Percentiles rank a stretch among this genome's conserved stretches.
Evolutionary conservation across 2,329 filamentous ascomycete species (phyloP).

Genomic region (Diplodia corticola): DNA sequence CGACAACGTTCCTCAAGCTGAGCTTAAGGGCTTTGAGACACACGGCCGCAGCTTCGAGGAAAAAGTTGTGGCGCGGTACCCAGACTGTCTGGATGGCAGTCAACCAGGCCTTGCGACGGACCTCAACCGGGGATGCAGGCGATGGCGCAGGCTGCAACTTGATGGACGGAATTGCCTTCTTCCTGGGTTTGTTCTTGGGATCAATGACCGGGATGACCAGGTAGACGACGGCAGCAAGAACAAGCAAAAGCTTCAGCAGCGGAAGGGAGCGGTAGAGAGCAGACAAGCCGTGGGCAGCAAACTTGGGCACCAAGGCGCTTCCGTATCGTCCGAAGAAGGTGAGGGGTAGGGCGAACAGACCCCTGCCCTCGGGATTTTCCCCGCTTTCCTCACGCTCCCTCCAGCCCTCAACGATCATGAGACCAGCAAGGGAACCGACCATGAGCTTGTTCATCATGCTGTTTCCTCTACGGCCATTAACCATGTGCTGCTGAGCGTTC

Average conservation of each 20-base stretch:
- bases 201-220: conserved; percentile 58
- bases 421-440: conserved; percentile 85
- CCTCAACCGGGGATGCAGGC: conserved; percentile 77
- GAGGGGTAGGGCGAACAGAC: conserved; percentile 46
- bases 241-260: conserved; percentile 52
- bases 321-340: conserved; percentile 35
- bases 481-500: conserved; percentile 33
- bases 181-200: conserved; percentile 58
- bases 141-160: conserved; percentile 61
- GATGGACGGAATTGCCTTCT: conserved; percentile 44
- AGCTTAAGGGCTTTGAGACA: conserved; percentile 80
- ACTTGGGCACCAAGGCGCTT: conserved; percentile 31
- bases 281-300: conserved; percentile 26
- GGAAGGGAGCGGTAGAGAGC: conserved; percentile 35
- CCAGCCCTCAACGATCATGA: conserved; percentile 82
- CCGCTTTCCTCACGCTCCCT: conserved; percentile 62
- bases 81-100: conserved; percentile 91
- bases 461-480: conserved; percentile 46
- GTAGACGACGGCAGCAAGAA: conserved; percentile 58
- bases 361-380: conserved; percentile 41
- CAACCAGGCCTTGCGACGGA: conserved; percentile 86
- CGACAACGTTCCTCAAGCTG: conserved; percentile 74
- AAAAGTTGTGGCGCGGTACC: conserved; percentile 83
- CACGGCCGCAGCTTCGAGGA: conserved; percentile 80
- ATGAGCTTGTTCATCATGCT: conserved; percentile 73